Evolutionary conservation across 2,329 filamentous ascomycete species (phyloP).

Genomic region (Hymenoscyphus occultus): DNA sequence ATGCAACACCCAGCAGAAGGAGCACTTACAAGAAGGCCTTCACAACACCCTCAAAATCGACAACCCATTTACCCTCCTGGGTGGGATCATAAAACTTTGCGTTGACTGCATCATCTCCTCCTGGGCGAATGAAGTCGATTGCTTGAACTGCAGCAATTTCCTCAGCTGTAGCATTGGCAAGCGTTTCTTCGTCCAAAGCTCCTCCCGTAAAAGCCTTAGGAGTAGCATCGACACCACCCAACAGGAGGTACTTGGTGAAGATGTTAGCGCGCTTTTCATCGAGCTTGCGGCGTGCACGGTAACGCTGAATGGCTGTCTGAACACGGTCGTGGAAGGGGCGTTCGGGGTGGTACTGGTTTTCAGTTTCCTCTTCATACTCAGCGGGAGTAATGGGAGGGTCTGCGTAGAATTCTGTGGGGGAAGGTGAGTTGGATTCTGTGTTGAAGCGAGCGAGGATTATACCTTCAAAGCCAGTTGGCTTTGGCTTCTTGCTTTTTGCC

Average conservation of each 20-base stretch:
- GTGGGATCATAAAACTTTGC: conserved; percentile 50
- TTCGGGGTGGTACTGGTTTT: conserved; percentile 59
- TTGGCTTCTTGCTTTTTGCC: conserved; percentile 32
- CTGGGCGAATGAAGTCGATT: conserved; percentile 53
- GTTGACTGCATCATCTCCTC: conserved; percentile 24
- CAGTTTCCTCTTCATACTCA: conserved; percentile 61
- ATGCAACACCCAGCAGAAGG: too few species aligned
- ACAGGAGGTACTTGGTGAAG: conserved; percentile 77
- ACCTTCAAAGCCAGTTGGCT: conserved; percentile 69
- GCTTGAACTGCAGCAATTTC: conserved; percentile 65
- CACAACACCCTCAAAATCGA: conserved; percentile 77
- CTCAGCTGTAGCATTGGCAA: conserved; percentile 59
- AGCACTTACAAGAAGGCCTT: conserved; percentile 71
- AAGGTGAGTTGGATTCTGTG: conserved; percentile 1
- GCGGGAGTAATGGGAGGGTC: conserved; percentile 73
- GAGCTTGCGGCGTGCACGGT: conserved; percentile 72
- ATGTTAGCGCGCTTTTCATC: conserved; percentile 57
- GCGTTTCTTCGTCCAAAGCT: conserved; percentile 55
- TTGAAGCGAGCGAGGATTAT: conserved; percentile 15
- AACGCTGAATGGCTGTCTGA: conserved; percentile 80
- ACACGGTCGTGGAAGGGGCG: conserved; percentile 53
- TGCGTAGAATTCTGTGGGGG: conserved; percentile 62
- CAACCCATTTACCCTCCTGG: conserved; percentile 58
- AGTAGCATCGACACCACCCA: conserved; percentile 72
- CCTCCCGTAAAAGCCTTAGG: conserved; percentile 59